Evolutionary conservation across 1,139 yeast species (phyloP).

Genomic region (Protomyces inouyei): DNA sequence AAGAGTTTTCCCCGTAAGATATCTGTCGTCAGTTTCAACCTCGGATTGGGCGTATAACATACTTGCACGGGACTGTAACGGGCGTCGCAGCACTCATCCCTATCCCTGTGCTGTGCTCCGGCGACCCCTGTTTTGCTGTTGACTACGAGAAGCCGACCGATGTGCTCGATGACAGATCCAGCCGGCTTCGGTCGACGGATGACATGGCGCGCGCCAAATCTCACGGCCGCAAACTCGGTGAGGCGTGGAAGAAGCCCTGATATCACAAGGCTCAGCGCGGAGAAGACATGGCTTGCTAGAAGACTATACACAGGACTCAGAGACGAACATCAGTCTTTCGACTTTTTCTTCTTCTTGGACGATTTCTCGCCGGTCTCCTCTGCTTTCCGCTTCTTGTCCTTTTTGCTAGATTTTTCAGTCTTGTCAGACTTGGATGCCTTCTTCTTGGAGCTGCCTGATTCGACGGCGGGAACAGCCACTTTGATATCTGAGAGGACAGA

Average conservation of each 20-base stretch:
- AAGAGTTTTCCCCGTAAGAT: conserved; percentile 14
- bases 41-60: neutral
- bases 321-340: neutral
- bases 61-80: neutral
- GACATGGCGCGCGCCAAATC: too few relatives aligned
- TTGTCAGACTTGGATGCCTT: conserved; percentile 43
- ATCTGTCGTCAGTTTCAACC: neutral
- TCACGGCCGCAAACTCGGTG: too few relatives aligned
- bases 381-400: conserved; percentile 50
- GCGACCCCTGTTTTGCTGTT: too few relatives aligned
- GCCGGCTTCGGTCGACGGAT: neutral
- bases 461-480: conserved; percentile 48
- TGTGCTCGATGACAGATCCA: neutral
- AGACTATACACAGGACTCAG: too few relatives aligned
- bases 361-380: conserved; percentile 48
- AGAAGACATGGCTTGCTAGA: too few relatives aligned
- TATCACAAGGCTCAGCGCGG: too few relatives aligned
- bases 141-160: neutral
- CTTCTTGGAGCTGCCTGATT: conserved; percentile 45
- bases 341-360: neutral
- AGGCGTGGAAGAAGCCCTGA: too few relatives aligned
- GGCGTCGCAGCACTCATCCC: neutral
- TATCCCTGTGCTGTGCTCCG: neutral
- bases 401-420: conserved; percentile 39
- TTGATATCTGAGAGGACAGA: conserved; percentile 50